These are phyloP conservation scores for Trametes cingulata DNA, from an alignment of 768 basidiomycete species.

Conservation along the genomic window DNA sequence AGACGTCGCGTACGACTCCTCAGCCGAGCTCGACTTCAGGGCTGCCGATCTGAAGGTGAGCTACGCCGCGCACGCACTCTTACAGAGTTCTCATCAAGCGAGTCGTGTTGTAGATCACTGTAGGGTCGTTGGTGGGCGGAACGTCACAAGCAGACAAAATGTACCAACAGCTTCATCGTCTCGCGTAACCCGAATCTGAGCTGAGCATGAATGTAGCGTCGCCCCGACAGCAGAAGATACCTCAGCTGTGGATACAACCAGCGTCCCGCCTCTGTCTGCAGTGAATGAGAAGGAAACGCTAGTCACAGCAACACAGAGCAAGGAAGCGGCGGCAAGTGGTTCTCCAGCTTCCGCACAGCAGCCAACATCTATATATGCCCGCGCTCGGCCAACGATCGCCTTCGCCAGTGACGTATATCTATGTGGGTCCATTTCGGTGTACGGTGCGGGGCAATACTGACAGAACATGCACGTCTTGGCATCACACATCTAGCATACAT, in stretches of 20 bases:
- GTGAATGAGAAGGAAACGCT: not conserved
- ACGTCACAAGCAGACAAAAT: slow-evolving; percentile 35
- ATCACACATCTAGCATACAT: slow-evolving; percentile 66
- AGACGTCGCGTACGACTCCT: slow-evolving; percentile 72
- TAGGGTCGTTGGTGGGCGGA: slow-evolving; percentile 26
- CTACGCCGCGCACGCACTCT: not conserved
- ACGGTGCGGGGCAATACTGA: not conserved
- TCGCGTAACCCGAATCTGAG: slow-evolving; percentile 35
- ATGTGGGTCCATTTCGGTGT: slow-evolving; percentile 44
- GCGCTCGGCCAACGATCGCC: slow-evolving; percentile 13
- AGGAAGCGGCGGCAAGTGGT: not conserved
- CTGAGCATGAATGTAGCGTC: not conserved
- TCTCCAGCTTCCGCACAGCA: not conserved
- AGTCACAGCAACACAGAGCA: not conserved
- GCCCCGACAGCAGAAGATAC: not conserved
- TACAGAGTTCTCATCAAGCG: not conserved
- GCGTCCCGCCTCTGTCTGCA: not conserved
- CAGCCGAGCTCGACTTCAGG: slow-evolving; percentile 60
- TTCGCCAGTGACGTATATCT: slow-evolving; percentile 55
- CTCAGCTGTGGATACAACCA: not conserved
- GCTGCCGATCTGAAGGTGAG: slow-evolving; percentile 54
- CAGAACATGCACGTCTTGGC: not conserved
- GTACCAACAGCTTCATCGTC: slow-evolving; percentile 48
- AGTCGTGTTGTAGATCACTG: slow-evolving; percentile 32
- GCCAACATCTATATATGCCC: not conserved